These are phyloP conservation scores for Epichloe aotearoae DNA, from an alignment of 2,329 filamentous ascomycete genomes.

Conservation along the genomic window DNA sequence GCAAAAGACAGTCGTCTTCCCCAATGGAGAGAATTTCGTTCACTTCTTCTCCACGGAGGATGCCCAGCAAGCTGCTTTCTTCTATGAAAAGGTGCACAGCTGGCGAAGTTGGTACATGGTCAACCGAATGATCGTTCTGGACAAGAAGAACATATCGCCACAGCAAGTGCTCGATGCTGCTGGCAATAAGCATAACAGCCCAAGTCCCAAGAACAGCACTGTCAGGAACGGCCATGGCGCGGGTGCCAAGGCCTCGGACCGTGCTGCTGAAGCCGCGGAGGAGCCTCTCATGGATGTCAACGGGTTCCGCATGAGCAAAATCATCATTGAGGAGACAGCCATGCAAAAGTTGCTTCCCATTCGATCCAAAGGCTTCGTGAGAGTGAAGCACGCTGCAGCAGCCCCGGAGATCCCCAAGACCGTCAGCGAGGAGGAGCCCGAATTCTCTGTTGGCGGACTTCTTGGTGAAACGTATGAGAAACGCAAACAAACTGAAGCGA, in stretches of 20 bases:
- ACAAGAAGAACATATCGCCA: constrained; percentile 19
- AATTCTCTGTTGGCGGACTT: constrained; percentile 38
- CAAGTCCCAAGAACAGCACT: constrained; percentile 1
- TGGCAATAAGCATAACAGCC: not conserved
- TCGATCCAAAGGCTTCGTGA: not conserved
- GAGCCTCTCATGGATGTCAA: constrained; percentile 10
- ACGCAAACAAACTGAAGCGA: constrained; percentile 26
- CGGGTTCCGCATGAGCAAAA: constrained; percentile 8
- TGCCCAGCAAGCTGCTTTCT: constrained; percentile 47
- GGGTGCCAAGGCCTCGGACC: not conserved
- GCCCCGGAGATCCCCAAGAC: not conserved
- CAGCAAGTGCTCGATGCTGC: constrained; percentile 5
- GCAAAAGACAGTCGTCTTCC: constrained; percentile 73
- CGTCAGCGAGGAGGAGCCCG: constrained; percentile 15
- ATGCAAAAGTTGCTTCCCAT: not conserved
- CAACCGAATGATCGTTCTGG: constrained; percentile 46
- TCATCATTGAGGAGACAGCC: not conserved
- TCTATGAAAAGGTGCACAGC: constrained; percentile 56
- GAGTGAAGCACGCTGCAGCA: not conserved
- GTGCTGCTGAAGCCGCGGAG: not conserved
- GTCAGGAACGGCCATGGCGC: not conserved
- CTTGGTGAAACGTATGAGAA: constrained; percentile 36
- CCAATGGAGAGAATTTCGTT: constrained; percentile 72
- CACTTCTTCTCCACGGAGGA: constrained; percentile 87
- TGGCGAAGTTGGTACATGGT: constrained; percentile 93